Evolutionary conservation across 78 protist species (phyloP), one percentile per base, ranked within the genome.

Genomic region (Dictyostelium capitatum): DNA sequence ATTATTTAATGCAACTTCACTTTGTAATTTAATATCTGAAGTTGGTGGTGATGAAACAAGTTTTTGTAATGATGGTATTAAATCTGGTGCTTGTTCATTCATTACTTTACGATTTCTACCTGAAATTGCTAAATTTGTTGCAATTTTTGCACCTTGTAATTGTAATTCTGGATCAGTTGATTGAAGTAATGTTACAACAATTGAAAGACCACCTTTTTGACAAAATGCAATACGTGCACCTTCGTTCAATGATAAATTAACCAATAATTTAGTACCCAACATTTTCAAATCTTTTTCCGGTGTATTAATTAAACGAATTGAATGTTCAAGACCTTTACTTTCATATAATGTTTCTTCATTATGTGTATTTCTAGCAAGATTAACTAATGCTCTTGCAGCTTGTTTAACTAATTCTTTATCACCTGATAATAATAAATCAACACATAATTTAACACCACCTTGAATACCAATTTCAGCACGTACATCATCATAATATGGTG

Each of bases 61-160:
- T 28, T 32, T 15, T 78, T 87, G 23, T 7, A 87, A 46, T 20
- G 93, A 30, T 74, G 83, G 84, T 11, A 87, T 30, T 9, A 87
- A 43, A 15, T 77, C 93, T 43, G 93, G 93, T 4, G 56, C 64
- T 25, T 47, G 67, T 70, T 87, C 93, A 32, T 87, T 87, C 85
- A 87, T 87, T 43, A 87, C 25, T 84, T 87, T 87, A 64, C 93
- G 75, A 54, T 87, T 87, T 74, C 93, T 74, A 87, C 93, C 93
- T 48, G 67, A 46, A 48, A 87, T 87, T 1, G 93, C 93, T 11
- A 87, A 41, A 65, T 87, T 87, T 6, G 93, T 87, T 2, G 70
- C 69, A 37, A 87, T 77, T 46, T 87, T 87, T 30, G 93, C 51
- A 77, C 93, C 93, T 65, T 87, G 93, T 25, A 87, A 37, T 87